Evolutionary conservation across 2,329 filamentous ascomycete genomes (phyloP).

Genomic region (Sphaerostilbella broomeana): DNA sequence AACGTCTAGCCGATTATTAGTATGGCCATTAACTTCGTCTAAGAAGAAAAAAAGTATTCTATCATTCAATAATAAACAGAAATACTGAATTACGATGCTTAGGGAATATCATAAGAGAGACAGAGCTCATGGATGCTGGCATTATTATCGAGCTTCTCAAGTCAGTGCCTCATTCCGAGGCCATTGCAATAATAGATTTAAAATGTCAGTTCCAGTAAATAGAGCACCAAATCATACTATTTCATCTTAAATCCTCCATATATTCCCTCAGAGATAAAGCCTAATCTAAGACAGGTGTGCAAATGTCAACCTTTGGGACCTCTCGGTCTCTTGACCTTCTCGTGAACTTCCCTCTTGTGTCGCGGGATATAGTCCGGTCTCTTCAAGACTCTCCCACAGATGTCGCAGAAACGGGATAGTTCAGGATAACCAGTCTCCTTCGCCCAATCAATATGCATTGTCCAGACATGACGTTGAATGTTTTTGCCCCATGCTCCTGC

Average conservation of each 20-base stretch:
- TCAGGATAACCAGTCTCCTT: background rate
- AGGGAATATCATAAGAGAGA: slow-evolving; percentile 66
- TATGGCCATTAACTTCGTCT: too few relatives aligned
- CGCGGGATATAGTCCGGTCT: slow-evolving; percentile 5
- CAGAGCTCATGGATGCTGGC: slow-evolving; percentile 64
- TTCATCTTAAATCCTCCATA: too few relatives aligned
- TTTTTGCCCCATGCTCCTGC: background rate
- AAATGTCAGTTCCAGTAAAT: too few relatives aligned
- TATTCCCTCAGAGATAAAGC: too few relatives aligned
- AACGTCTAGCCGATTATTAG: too few relatives aligned
- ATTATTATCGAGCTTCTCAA: slow-evolving; percentile 60
- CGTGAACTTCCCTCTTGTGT: slow-evolving; percentile 7
- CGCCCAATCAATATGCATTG: slow-evolving; percentile 2
- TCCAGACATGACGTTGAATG: slow-evolving; percentile 8
- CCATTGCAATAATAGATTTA: slow-evolving; percentile 53
- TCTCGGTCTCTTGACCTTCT: slow-evolving; percentile 2
- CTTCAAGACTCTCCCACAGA: background rate
- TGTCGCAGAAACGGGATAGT: slow-evolving; percentile 1
- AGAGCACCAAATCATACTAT: too few relatives aligned
- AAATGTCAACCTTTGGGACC: slow-evolving; percentile 1
- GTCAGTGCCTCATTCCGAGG: slow-evolving; percentile 55
- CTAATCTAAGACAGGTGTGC: too few relatives aligned
- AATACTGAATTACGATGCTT: too few relatives aligned
- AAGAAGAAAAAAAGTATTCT: slow-evolving; percentile 63
- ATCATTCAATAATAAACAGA: too few relatives aligned